Conservation (phyloP, 805 yeast species). For the Saccharomyces mikatae region DNA sequence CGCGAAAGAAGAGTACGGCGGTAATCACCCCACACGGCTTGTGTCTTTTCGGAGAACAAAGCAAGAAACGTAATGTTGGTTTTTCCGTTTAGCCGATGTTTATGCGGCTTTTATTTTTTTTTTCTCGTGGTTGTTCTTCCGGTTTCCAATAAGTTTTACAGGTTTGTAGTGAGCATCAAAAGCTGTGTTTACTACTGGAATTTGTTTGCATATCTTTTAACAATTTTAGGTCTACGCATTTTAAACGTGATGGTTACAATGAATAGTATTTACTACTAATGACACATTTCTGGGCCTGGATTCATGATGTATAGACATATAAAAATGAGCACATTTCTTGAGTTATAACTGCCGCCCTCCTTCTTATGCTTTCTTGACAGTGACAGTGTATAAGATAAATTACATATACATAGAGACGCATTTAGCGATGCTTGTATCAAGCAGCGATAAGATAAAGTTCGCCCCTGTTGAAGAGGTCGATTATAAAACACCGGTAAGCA, state of each 20-base stretch:
- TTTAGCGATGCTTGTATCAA: conserved; percentile 4
- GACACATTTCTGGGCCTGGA: not conserved
- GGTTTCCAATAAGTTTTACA: not conserved
- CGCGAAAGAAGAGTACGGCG: not conserved
- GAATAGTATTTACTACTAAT: not conserved
- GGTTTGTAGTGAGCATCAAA: not conserved
- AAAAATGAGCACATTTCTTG: not conserved
- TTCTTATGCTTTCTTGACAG: not conserved
- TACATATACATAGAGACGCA: not conserved
- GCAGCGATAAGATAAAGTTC: not conserved
- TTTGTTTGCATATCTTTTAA: not conserved
- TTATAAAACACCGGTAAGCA: not conserved
- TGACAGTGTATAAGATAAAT: not conserved
- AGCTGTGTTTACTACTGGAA: not conserved
- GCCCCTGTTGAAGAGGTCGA: not conserved
- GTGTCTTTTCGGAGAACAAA: not conserved
- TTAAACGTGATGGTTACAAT: not conserved
- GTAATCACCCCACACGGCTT: not conserved
- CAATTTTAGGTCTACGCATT: not conserved
- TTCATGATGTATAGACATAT: not conserved
- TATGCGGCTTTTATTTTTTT: not conserved
- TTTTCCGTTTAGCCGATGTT: not conserved
- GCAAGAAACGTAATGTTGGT: not conserved
- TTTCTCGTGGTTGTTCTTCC: not conserved
- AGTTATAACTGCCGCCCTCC: not conserved